A percentile compares a stretch with the other conserved stretches of the same genome.
Evolutionary conservation across 1,139 yeast species (phyloP).

Genomic region (Saccharomyces uvarum): DNA sequence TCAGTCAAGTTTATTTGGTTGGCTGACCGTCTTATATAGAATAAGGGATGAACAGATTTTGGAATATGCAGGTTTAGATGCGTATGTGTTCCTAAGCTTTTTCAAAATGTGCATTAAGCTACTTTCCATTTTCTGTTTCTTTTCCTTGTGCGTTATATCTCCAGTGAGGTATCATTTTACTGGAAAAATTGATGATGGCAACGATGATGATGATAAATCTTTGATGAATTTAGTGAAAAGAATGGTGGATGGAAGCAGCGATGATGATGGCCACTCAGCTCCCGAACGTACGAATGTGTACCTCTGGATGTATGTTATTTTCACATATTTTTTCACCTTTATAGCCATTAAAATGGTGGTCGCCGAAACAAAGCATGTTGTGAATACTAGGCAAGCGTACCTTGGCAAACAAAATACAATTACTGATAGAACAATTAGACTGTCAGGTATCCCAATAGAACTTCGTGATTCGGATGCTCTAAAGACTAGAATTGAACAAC

Average conservation of each 20-base stretch:
- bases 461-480: constrained; percentile 62
- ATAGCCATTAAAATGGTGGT: constrained; percentile 56
- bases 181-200: constrained; percentile 48
- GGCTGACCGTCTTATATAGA: constrained; percentile 61
- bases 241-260: constrained; percentile 6
- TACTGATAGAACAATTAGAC: constrained; percentile 82
- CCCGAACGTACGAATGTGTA: constrained; percentile 30
- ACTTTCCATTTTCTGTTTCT: constrained; percentile 43
- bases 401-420: constrained; percentile 83
- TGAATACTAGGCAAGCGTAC: constrained; percentile 69
- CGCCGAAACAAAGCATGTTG: constrained; percentile 63
- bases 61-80: constrained; percentile 89
- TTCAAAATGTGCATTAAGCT: constrained; percentile 66
- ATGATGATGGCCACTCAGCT: constrained; percentile 17
- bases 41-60: constrained; percentile 71
- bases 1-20: constrained; percentile 56
- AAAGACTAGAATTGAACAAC: constrained; percentile 62
- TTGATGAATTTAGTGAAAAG: neutral
- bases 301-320: constrained; percentile 75
- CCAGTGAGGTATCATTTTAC: constrained; percentile 65
- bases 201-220: constrained; percentile 15
- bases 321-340: constrained; percentile 77
- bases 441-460: constrained; percentile 87
- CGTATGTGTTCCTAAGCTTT: constrained; percentile 72
- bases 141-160: constrained; percentile 54